Evolutionary conservation across 2,329 filamentous ascomycete genomes (phyloP), one percentile per base, ranked within the genome.

Genomic region (Tolypocladium ovalisporum): DNA sequence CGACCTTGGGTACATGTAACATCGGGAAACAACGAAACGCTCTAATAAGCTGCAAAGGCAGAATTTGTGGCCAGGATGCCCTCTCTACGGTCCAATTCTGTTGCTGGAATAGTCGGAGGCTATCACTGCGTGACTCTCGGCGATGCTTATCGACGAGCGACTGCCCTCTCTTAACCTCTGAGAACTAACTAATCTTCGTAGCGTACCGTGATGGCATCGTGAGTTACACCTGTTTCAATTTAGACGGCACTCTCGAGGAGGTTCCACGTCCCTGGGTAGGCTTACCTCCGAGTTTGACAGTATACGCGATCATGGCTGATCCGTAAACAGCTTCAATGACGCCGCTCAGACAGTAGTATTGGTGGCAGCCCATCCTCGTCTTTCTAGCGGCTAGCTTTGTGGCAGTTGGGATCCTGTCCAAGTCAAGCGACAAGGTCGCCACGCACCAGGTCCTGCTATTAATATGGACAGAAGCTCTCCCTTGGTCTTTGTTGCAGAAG

Each of bases 281-380:
- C 66, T 61, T 58, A 72, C 71, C 71, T 67, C 69, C 71, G 42
- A 73, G 69, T 57, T 73, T 70, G 10, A 70, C 66, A 7, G 62
- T 65, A 60, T 73, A 73, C 17, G 68, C 73, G 57, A 73, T 67
- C 62, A 71, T 70, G 54, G 71, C 71, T 53, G 71, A 72, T n/a
- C 66, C 70, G 58, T 73, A 73, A 35, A 62, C 67, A 55, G 70
- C 71, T 54, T 73, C 70, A 39, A 73, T 73, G 7, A 63, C 69
- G 6, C 71, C 71, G 49, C 65, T 65, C 47, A 73, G 57, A 55
- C 70, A 73, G 58, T 71, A 72, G 56, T 73, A 73, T 32, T 66
- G 67, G 56, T 73, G 69, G 59, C 63, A 66, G 4, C 70, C 70
- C 66, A 73, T 70, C 52, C 67, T 64, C 7, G 61, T 68, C 55